A percentile compares a stretch with the other conserved stretches of the same genome.
These are phyloP conservation scores for Teunomyces panamensis DNA, from an alignment of 805 yeast genomes.

Conservation along the genomic window DNA sequence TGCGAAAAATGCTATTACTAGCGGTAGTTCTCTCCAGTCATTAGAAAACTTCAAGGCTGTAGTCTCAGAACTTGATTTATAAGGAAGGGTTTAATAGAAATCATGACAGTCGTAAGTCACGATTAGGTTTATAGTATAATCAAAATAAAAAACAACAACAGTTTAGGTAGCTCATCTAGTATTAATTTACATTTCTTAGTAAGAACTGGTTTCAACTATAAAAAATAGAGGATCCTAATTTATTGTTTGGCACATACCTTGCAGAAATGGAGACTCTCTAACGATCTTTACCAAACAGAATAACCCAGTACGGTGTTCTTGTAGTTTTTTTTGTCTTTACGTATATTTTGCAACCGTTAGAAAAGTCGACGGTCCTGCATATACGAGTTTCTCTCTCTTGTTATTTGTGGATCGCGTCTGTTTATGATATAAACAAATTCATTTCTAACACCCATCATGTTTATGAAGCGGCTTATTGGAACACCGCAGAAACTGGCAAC, in stretches of 20 bases:
- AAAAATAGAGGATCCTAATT: too few species aligned
- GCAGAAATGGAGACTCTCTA: too few species aligned
- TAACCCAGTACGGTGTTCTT: too few species aligned
- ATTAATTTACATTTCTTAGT: too few species aligned
- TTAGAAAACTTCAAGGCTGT: constrained; percentile 49
- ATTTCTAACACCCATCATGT: constrained; percentile 1
- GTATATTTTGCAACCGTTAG: not conserved
- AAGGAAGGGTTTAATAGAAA: not conserved
- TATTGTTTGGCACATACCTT: too few species aligned
- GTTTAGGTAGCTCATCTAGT: too few species aligned
- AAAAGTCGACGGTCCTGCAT: not conserved
- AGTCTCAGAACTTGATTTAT: constrained; percentile 3
- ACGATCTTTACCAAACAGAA: too few species aligned
- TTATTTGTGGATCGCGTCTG: constrained; percentile 4
- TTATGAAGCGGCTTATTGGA: constrained; percentile 14
- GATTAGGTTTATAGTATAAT: not conserved
- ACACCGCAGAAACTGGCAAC: constrained; percentile 12
- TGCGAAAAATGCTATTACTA: constrained; percentile 65
- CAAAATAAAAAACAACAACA: too few species aligned
- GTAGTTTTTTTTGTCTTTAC: not conserved
- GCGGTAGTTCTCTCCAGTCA: constrained; percentile 65
- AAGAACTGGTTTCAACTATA: too few species aligned
- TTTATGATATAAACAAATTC: constrained; percentile 1
- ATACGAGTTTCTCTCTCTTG: not conserved
- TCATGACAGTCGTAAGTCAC: not conserved